Evolutionary conservation across 2,329 filamentous ascomycete genomes (phyloP).

Genomic region (Colletotrichum caudatum): DNA sequence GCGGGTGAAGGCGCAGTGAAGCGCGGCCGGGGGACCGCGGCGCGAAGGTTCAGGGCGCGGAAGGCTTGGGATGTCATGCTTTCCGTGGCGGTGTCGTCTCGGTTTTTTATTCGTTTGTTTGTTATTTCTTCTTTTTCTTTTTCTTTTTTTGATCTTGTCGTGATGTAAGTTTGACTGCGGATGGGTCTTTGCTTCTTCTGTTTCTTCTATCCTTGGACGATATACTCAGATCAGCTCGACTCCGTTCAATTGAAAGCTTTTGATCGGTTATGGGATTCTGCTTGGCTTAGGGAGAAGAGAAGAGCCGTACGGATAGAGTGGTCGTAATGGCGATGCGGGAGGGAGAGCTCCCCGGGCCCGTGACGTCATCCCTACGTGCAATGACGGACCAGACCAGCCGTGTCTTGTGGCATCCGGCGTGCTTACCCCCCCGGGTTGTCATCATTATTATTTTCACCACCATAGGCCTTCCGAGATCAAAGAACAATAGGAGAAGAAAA

Average conservation of each 20-base stretch:
- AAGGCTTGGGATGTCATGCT: slow-evolving; percentile 38
- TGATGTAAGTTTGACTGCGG: not conserved
- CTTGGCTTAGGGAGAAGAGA: not conserved
- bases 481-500: not conserved
- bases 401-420: slow-evolving; percentile 13
- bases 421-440: slow-evolving; percentile 16
- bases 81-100: not conserved
- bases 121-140: no score
- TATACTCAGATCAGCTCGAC: not conserved
- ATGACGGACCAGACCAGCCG: not conserved
- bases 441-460: slow-evolving; percentile 23
- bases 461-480: not conserved
- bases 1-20: not conserved
- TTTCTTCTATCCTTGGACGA: not conserved
- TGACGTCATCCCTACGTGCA: slow-evolving; percentile 39
- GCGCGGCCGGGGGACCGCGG: slow-evolving; percentile 1
- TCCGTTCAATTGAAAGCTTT: not conserved
- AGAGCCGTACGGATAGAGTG: not conserved
- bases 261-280: not conserved
- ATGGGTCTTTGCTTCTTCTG: not conserved
- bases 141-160: not conserved
- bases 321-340: not conserved
- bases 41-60: slow-evolving; percentile 20
- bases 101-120: not conserved
- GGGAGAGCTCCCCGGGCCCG: not conserved